A percentile compares a stretch with the other conserved stretches of the same genome.
Evolutionary conservation across 306 rosid species (phyloP).

Genomic region (Cercis canadensis): DNA sequence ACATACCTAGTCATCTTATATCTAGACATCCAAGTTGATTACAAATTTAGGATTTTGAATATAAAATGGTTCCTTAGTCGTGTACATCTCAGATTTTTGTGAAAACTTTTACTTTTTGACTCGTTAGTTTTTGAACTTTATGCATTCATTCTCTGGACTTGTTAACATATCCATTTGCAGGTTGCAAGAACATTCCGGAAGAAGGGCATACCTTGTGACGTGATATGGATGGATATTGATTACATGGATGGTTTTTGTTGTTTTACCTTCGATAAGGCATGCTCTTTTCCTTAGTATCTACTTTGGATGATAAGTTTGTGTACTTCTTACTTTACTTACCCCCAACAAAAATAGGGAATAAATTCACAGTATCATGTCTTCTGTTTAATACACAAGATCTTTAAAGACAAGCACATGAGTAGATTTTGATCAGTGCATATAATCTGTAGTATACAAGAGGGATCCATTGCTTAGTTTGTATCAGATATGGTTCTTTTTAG

Average conservation of each 20-base stretch:
- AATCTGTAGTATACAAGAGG: slow-evolving; percentile 15
- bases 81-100: not conserved
- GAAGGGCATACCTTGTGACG: slow-evolving; percentile 86
- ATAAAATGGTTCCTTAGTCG: not conserved
- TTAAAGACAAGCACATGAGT: not conserved
- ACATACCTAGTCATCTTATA: slow-evolving; percentile 9
- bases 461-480: slow-evolving; percentile 10
- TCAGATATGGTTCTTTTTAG: not conserved
- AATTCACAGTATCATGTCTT: slow-evolving; percentile 20
- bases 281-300: slow-evolving; percentile 15
- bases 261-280: slow-evolving; percentile 86
- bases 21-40: slow-evolving; percentile 22
- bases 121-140: slow-evolving; percentile 1
- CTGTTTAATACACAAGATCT: not conserved
- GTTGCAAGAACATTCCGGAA: slow-evolving; percentile 72
- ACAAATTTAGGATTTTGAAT: slow-evolving; percentile 19
- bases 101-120: not conserved
- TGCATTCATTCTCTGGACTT: slow-evolving; percentile 23
- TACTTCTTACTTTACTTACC: not conserved
- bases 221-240: slow-evolving; percentile 93
- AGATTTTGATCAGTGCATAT: slow-evolving; percentile 13
- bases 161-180: slow-evolving; percentile 53
- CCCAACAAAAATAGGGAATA: not conserved
- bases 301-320: not conserved
- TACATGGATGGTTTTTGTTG: slow-evolving; percentile 97